Evolutionary conservation across 306 rosid genomes (phyloP).

Genomic region (Lathyrus aphaca): DNA sequence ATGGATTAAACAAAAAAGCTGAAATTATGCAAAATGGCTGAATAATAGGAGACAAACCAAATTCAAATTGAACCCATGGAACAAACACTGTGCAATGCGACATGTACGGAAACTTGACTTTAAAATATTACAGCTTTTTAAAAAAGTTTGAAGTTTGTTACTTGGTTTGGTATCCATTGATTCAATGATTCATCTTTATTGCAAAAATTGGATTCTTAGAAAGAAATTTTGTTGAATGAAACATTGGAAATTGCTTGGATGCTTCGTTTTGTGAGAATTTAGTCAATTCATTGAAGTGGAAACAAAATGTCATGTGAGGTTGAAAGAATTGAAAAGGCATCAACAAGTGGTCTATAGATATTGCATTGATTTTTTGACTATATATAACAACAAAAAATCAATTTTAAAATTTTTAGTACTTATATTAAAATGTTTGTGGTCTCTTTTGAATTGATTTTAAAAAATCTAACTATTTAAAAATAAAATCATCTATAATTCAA

Average conservation of each 20-base stretch:
- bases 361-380: not conserved
- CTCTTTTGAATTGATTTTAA: no score
- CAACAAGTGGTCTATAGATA: not conserved
- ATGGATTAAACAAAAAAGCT: slow-evolving; percentile 35
- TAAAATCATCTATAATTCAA: no score
- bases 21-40: slow-evolving; percentile 34
- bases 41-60: slow-evolving; percentile 44
- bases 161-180: slow-evolving; percentile 19
- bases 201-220: slow-evolving; percentile 31
- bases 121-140: not conserved
- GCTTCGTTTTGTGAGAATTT: slow-evolving; percentile 36
- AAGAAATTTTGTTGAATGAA: slow-evolving; percentile 19
- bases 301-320: slow-evolving; percentile 5
- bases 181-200: slow-evolving; percentile 26
- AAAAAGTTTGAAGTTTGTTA: not conserved
- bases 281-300: not conserved
- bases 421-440: no score
- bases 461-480: no score
- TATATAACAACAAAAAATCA: no score
- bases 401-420: no score
- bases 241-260: slow-evolving; percentile 55
- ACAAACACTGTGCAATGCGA: slow-evolving; percentile 19
- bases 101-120: slow-evolving; percentile 21
- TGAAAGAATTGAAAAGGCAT: not conserved
- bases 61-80: slow-evolving; percentile 15